Conservation (phyloP, 2,329 filamentous ascomycete genomes). For the Lasiodiplodia citricola region DNA sequence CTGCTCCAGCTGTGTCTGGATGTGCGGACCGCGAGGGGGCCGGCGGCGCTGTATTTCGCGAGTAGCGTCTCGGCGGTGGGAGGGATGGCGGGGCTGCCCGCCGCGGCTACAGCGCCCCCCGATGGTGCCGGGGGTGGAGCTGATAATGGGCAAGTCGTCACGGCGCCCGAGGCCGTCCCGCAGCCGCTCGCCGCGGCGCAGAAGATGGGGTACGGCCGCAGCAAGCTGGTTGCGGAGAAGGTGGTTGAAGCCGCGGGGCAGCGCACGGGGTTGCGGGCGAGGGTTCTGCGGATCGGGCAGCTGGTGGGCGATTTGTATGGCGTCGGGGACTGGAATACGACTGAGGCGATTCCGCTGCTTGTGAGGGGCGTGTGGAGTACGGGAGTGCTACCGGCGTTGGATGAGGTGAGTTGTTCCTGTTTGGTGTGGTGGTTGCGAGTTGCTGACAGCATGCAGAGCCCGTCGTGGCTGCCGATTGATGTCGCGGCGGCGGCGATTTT, state of each 20-base stretch:
- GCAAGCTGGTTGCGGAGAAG: constrained; percentile 56
- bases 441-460: background rate
- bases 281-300: constrained; percentile 52
- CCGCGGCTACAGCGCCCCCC: background rate
- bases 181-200: constrained; percentile 49
- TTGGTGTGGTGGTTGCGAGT: background rate
- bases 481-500: constrained; percentile 34
- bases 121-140: no score
- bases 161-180: constrained; percentile 45
- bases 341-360: constrained; percentile 57
- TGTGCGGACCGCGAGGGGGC: constrained; percentile 35
- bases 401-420: constrained; percentile 36
- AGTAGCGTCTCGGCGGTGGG: constrained; percentile 40
- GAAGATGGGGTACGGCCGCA: constrained; percentile 58
- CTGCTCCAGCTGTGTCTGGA: constrained; percentile 49
- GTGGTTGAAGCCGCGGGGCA: constrained; percentile 39
- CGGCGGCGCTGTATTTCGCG: constrained; percentile 52
- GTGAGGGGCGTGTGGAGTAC: constrained; percentile 54
- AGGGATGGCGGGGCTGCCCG: background rate
- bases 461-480: constrained; percentile 52
- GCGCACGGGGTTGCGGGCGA: constrained; percentile 32
- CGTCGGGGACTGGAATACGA: constrained; percentile 51
- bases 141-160: no score
- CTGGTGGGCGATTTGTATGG: constrained; percentile 57
- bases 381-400: constrained; percentile 52